Percentiles rank a stretch among this genome's conserved stretches.
phyloP scores from a whole-genome alignment of 257 asterid species.

The Osmanthus fragrans region DNA sequence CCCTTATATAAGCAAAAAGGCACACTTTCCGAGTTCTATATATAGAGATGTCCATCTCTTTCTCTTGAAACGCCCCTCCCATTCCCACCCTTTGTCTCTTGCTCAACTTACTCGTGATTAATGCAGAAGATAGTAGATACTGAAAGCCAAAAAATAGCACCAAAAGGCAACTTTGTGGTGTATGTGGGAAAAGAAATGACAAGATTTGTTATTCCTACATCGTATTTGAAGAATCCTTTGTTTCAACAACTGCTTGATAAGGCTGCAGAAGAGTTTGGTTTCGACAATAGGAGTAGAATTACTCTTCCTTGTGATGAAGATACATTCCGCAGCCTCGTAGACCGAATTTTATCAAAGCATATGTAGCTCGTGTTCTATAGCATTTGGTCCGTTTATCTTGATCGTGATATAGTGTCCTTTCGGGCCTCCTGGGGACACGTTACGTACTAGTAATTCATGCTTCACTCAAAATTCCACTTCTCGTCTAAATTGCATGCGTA shows the following conservation, averaged over 20 bases:
- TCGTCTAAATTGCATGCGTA: no score
- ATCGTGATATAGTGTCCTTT: not conserved
- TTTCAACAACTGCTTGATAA: conserved; percentile 55
- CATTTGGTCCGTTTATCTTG: not conserved
- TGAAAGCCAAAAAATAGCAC: conserved; percentile 40
- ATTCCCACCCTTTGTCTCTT: conserved; percentile 4
- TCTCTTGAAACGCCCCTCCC: conserved; percentile 16
- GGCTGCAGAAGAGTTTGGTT: conserved; percentile 77
- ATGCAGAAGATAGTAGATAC: conserved; percentile 41
- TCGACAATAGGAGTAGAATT: conserved; percentile 37
- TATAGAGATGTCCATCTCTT: conserved; percentile 19
- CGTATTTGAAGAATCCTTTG: conserved; percentile 48
- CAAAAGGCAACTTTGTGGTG: conserved; percentile 76
- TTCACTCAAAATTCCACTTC: no score
- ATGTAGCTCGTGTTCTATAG: not conserved
- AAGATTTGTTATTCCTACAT: conserved; percentile 62
- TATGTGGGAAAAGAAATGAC: conserved; percentile 62
- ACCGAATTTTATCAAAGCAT: conserved; percentile 21
- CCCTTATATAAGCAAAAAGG: conserved; percentile 11
- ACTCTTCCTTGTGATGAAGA: conserved; percentile 60
- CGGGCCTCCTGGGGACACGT: not conserved
- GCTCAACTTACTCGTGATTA: no score
- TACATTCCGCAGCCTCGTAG: conserved; percentile 39
- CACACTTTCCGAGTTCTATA: conserved; percentile 42
- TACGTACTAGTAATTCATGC: no score